Evolutionary conservation across 2,329 filamentous ascomycete species (phyloP), one percentile per base, ranked within the genome.

Genomic region (Sordariomycetes sp.): DNA sequence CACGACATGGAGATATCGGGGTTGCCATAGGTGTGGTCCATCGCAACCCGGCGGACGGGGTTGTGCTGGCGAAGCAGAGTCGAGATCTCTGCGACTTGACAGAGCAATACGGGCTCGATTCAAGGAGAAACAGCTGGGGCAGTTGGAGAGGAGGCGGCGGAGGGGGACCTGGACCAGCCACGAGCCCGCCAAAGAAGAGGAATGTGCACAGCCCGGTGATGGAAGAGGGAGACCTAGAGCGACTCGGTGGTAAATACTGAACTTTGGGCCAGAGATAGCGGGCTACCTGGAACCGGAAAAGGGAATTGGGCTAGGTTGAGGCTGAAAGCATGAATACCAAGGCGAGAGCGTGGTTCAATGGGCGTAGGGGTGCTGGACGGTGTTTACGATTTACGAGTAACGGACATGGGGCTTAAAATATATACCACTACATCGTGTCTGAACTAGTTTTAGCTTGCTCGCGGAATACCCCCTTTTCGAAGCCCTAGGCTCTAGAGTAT

Each of bases 101-200:
- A 3, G 50, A 54, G 34, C 42, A 48, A 14, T 51, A 51, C n/a
- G 46, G 41, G 8, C 44, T 42, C n/a, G 49, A 56, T 14, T 38
- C 35, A 12, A 42, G 50, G 6, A 50, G 21, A 11, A 37, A 49
- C 20, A 57, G 57, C 33, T 57, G 55, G 55, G 55, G 55, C 1
- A 57, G 52, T 33, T 56, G 54, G 50, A 43, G 47, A 5, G 33
- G 34, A 5, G 32, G 35, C 16, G 36, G 38, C 8, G 41, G 37
- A 21, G 41, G 42, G 4, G 39, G 34, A 14, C 26, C 38, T 30
- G 26, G 36, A 5, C 32, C 29, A 15, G 33, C 19, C 25, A 29
- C n/a, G 31, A 30, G 39, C 6, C 30, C 36, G 23, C 32, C 42
- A 12, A 36, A 33, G 30, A 39, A 15, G 24, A 32, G 28, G 19